Base-by-base conservation (phyloP, 352 stramenopile species). In the Saprolegnia diclina region DNA sequence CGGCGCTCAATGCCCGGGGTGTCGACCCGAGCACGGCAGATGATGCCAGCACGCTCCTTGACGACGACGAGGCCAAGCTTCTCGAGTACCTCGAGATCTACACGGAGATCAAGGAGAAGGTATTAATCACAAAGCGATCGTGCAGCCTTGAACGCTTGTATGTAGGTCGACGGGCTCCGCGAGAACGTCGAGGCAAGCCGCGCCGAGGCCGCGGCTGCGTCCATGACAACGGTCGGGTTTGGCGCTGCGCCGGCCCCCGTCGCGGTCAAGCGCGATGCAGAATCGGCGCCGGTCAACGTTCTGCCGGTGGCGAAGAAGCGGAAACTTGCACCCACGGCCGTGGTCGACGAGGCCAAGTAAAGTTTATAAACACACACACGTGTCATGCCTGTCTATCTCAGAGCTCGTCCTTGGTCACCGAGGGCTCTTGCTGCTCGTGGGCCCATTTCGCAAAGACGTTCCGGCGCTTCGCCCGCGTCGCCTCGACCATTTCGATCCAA, bases 41-140 rank as follows among this genome's bases (percentile, higher is more conserved):
- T 16, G 75, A 73, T 6, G 54, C 53, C 10, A 71, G 62, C 32
- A 67, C 63, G 18, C 61, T 83, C 38, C 73, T 69, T 19, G 75
- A 77, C 26, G 64, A 80, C 22, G 78, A 85, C 24, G 77, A 72
- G 24, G 50, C 66, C 37, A 76, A 84, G 62, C 48, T 95, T 67
- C 74, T 95, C 24, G 83, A 95, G 55, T 91, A 88, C 65, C 61
- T 95, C 16, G 85, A 92, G 61, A 93, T 95, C 48, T 93, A 92
- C 74, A 74, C 87, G 26, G 85, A 94, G 71, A 73, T 94, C 13
- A 94, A 91, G 72, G 85, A 94, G 59, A 94, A 94, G 66, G 85
- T 92, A 16, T 0, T n/a, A n/a, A n/a, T n/a, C n/a, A n/a, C n/a
- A n/a, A n/a, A n/a, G n/a, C n/a, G n/a, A n/a, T n/a, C n/a, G n/a